These are phyloP conservation scores for Musa acuminata DNA, from an alignment of 176 grass and related monocot species.

Conservation along the genomic window DNA sequence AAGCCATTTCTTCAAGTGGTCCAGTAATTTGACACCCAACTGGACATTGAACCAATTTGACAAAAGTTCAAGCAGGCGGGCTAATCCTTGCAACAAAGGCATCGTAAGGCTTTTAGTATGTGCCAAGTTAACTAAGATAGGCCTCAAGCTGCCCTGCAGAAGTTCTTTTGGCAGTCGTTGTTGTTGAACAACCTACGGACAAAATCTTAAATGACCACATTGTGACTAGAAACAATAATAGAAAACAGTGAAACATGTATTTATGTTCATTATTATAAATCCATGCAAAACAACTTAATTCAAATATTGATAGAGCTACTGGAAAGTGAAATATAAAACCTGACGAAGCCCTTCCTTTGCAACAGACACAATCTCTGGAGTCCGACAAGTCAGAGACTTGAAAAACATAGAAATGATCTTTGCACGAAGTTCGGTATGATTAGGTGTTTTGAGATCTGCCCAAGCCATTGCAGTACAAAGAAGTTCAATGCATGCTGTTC, in stretches of 20 bases:
- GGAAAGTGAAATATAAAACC: conserved; percentile 26
- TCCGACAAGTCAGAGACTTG: conserved; percentile 90
- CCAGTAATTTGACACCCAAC: conserved; percentile 91
- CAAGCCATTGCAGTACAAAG: conserved; percentile 99
- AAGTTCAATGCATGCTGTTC: conserved; percentile 93
- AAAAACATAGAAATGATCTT: conserved; percentile 99
- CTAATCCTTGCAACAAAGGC: conserved; percentile 95
- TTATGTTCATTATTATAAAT: not conserved
- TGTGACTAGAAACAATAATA: not conserved
- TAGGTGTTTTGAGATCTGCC: conserved; percentile 82
- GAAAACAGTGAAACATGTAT: not conserved
- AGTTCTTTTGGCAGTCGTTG: conserved; percentile 99
- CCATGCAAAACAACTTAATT: not conserved
- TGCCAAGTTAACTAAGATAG: conserved; percentile 96
- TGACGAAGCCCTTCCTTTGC: conserved; percentile 98
- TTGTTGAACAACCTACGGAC: conserved; percentile 85
- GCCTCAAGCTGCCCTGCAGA: conserved; percentile 85
- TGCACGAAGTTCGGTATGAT: conserved; percentile 68
- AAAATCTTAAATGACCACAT: conserved; percentile 11
- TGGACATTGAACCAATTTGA: conserved; percentile 99
- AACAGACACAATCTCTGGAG: conserved; percentile 87
- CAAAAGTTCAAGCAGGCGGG: conserved; percentile 84
- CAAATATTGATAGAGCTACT: not conserved
- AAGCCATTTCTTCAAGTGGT: conserved; percentile 96
- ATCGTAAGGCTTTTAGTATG: conserved; percentile 92